phyloP scores from a whole-genome alignment of 805 yeast species.

The Barnettozyma botsteinii region DNA sequence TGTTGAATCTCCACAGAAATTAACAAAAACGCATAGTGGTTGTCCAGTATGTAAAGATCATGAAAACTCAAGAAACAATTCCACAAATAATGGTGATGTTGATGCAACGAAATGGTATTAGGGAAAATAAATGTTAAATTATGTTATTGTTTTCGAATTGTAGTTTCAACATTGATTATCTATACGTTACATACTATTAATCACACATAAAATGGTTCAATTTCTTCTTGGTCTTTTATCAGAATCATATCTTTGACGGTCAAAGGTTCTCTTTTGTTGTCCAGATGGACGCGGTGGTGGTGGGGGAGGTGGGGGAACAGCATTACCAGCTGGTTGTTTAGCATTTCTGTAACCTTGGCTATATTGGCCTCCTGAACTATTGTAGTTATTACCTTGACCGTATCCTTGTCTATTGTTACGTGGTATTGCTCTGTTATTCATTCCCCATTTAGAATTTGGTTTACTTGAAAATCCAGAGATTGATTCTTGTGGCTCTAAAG shows the following conservation, averaged over 20 bases:
- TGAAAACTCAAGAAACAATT: background rate
- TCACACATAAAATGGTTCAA: background rate
- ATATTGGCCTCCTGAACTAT: background rate
- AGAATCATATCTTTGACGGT: slow-evolving; percentile 5
- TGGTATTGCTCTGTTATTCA: slow-evolving; percentile 1
- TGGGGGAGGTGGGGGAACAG: slow-evolving; percentile 6
- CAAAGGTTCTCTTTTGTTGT: slow-evolving; percentile 4
- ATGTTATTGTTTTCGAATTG: too few relatives aligned
- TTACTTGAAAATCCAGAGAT: slow-evolving; percentile 4
- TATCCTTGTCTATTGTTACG: background rate
- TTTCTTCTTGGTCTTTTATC: slow-evolving; percentile 12
- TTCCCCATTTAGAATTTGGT: slow-evolving; percentile 7
- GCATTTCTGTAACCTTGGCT: slow-evolving; percentile 7
- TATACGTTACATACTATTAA: background rate
- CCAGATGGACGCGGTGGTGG: slow-evolving; percentile 15
- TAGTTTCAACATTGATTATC: too few relatives aligned
- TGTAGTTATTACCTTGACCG: too few relatives aligned
- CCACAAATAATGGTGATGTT: background rate
- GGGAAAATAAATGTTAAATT: too few relatives aligned
- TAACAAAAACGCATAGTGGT: background rate
- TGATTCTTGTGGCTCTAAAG: slow-evolving; percentile 9
- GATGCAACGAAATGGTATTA: slow-evolving; percentile 2
- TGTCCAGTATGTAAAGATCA: slow-evolving; percentile 2
- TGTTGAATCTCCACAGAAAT: background rate
- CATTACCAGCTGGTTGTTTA: background rate